These are phyloP conservation scores for Sphagnum contortum DNA, from an alignment of 225 moss, liverwort and hornwort species.

Conservation along the genomic window DNA sequence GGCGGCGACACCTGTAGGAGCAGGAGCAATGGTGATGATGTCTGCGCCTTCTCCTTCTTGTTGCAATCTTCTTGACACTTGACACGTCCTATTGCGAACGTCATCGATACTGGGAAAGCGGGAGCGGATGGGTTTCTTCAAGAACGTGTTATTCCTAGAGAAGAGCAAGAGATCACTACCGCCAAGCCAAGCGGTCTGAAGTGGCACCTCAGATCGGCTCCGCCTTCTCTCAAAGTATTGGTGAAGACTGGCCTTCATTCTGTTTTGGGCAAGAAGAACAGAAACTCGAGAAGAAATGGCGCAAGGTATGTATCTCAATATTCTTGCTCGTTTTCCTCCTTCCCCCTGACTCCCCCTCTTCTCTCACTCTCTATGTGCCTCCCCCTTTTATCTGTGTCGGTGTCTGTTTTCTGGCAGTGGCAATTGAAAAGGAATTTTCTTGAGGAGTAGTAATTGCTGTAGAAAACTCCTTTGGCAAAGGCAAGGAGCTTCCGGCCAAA, in stretches of 20 bases:
- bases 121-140: too few relatives aligned
- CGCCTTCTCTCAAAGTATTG: slow-evolving; percentile 30
- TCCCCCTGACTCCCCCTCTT: background rate
- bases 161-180: too few relatives aligned
- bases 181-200: slow-evolving; percentile 56
- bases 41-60: too few relatives aligned
- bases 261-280: slow-evolving; percentile 58
- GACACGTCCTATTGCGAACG: too few relatives aligned
- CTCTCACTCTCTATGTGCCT: background rate
- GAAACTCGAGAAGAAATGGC: slow-evolving; percentile 84
- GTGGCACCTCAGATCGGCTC: slow-evolving; percentile 45
- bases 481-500: too few relatives aligned
- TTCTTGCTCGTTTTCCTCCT: background rate
- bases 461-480: background rate
- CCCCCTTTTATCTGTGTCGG: too few relatives aligned
- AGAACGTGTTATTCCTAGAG: too few relatives aligned
- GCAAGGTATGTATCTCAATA: slow-evolving; percentile 26
- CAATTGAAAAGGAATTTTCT: too few relatives aligned
- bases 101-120: too few relatives aligned
- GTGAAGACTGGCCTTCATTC: slow-evolving; percentile 14
- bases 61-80: too few relatives aligned
- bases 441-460: background rate
- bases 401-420: too few relatives aligned
- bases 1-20: slow-evolving; percentile 56
- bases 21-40: slow-evolving; percentile 43